These are phyloP conservation scores for Curvularia eragrostidis DNA, from an alignment of 2,329 filamentous ascomycete genomes.

Conservation along the genomic window DNA sequence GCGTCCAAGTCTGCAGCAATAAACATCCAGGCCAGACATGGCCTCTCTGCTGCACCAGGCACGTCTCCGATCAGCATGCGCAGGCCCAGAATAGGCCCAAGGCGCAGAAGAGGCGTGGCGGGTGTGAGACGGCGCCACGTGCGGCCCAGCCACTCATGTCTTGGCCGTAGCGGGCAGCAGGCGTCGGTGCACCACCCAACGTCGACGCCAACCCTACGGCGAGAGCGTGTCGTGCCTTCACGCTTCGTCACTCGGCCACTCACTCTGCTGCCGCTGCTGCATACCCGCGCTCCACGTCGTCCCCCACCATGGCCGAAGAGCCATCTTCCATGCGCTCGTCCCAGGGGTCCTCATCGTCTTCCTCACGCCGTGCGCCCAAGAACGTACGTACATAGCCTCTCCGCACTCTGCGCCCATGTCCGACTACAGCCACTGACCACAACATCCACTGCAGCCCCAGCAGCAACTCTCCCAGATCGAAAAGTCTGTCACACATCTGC, in stretches of 20 bases:
- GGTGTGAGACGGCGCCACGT: slow-evolving; percentile 20
- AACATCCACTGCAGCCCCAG: slow-evolving; percentile 61
- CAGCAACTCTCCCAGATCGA: slow-evolving; percentile 93
- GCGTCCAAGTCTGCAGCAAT: background rate
- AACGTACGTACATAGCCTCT: slow-evolving; percentile 40
- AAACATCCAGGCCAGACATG: background rate
- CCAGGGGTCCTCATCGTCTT: slow-evolving; percentile 57
- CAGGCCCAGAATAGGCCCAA: background rate
- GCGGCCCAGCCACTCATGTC: slow-evolving; percentile 22
- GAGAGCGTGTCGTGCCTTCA: slow-evolving; percentile 23
- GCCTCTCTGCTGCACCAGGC: background rate
- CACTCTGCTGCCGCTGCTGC: slow-evolving; percentile 25
- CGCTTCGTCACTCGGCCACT: slow-evolving; percentile 21
- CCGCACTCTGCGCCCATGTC: slow-evolving; percentile 14
- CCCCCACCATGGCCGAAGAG: slow-evolving; percentile 35
- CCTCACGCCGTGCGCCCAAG: slow-evolving; percentile 42
- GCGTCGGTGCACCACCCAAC: slow-evolving; percentile 25
- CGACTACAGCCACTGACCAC: slow-evolving; percentile 24
- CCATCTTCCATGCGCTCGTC: slow-evolving; percentile 39
- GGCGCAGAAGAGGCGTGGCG: slow-evolving; percentile 1
- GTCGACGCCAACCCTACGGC: slow-evolving; percentile 21
- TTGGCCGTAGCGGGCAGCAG: slow-evolving; percentile 20
- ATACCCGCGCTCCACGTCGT: slow-evolving; percentile 23
- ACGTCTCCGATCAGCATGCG: background rate
- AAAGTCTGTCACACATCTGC: slow-evolving; percentile 90